Evolutionary conservation across 768 basidiomycete genomes (phyloP).

Genomic region (Podaxis sp.): DNA sequence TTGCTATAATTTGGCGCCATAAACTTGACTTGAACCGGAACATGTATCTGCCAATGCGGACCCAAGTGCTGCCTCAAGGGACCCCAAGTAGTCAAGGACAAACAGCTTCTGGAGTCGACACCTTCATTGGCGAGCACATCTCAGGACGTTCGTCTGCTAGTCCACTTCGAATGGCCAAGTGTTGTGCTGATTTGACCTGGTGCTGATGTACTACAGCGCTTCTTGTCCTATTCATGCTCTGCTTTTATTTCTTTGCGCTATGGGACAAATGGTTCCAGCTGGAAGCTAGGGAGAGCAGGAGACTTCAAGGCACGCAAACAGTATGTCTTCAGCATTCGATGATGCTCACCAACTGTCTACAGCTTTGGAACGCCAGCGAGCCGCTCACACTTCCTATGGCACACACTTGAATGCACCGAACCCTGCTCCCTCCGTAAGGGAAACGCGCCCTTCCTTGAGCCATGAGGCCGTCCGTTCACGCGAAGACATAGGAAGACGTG

Average conservation of each 20-base stretch:
- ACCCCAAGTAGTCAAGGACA: neutral
- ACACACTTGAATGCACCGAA: neutral
- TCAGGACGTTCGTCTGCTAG: neutral
- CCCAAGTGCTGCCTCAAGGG: neutral
- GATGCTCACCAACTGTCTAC: neutral
- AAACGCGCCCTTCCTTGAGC: neutral
- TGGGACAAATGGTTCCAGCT: constrained; percentile 38
- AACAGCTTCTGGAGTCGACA: neutral
- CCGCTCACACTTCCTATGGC: neutral
- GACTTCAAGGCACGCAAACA: neutral
- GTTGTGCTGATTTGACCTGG: neutral
- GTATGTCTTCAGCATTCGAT: neutral
- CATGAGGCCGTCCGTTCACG: neutral
- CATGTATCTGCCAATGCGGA: neutral
- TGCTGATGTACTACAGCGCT: constrained; percentile 12
- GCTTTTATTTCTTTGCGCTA: constrained; percentile 35
- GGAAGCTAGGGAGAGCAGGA: constrained; percentile 13
- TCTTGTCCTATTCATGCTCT: constrained; percentile 29
- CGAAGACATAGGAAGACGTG: neutral
- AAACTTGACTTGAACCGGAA: neutral
- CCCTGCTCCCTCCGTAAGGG: neutral
- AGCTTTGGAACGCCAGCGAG: neutral
- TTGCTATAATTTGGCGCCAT: neutral
- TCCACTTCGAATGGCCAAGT: neutral
- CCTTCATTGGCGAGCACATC: neutral